Conservation (phyloP, 345 rosid genomes). For the Capsella bursapastoris region DNA sequence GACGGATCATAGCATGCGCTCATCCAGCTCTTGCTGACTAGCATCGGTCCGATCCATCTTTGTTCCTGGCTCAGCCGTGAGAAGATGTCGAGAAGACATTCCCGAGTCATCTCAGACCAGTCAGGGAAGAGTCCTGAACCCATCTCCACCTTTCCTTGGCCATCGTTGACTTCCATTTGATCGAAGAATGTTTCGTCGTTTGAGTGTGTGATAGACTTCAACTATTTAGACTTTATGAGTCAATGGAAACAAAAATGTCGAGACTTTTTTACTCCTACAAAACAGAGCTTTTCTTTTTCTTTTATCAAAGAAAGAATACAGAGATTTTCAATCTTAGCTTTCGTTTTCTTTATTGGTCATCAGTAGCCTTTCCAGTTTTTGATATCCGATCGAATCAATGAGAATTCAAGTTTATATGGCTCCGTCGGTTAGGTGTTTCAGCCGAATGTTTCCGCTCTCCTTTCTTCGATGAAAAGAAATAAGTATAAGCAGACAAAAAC, state of each 20-base stretch:
- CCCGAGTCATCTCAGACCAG: slow-evolving; percentile 76
- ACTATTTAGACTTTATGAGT: neutral
- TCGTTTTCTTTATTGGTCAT: neutral
- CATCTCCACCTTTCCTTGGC: slow-evolving; percentile 1
- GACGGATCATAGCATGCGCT: slow-evolving; percentile 63
- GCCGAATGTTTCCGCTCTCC: neutral
- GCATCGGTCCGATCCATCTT: slow-evolving; percentile 71
- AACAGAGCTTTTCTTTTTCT: neutral
- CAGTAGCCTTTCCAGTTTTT: neutral
- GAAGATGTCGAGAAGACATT: slow-evolving; percentile 69
- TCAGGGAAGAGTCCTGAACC: slow-evolving; percentile 41
- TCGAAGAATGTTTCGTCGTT: neutral
- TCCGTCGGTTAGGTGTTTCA: neutral
- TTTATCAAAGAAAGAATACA: neutral
- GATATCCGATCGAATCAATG: neutral
- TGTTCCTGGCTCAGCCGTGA: slow-evolving; percentile 61
- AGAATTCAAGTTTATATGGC: neutral
- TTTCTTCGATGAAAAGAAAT: neutral
- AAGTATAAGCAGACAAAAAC: neutral
- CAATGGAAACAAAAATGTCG: neutral
- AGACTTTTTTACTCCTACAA: neutral
- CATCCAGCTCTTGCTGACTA: slow-evolving; percentile 73
- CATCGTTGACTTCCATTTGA: slow-evolving; percentile 16
- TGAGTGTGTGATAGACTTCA: neutral
- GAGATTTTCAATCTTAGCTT: neutral